Base-by-base conservation (phyloP, 2,329 filamentous ascomycete species). In the Pseudogymnoascus destructans region DNA sequence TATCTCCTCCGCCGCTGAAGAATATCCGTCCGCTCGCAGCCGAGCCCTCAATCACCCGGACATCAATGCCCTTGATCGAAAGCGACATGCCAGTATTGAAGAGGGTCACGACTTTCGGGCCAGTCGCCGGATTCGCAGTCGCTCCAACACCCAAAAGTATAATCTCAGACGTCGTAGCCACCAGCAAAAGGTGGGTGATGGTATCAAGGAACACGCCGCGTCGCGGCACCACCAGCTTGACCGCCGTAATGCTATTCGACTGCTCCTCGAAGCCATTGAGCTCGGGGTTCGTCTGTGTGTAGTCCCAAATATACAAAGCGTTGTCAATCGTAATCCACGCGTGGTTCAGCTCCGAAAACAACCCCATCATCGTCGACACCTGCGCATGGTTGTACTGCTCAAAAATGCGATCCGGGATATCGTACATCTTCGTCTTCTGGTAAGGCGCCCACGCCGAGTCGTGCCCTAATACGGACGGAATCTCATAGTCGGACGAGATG, bases 311-410 rank as follows among this genome's bases (percentile, higher is more conserved):
- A 70, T 96, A 98, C 46, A 98, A 77, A 62, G 89, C 88, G 73
- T 95, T 96, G 74, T 98, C 93, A 69, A 98, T 93, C 21, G 88
- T 83, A 58, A 95, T 87, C 87, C 91, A 98, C 27, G 92, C 93
- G 72, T 97, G 90, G 67, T 92, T 91, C 67, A 98, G 79, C 72
- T 95, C 88, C 15, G 93, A 88, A 71, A 98, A 97, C 32, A 98
- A 76, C 8, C 95, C 95, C 87, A 98, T 95, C 67, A 83, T 81
- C n/a, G 91, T 95, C 60, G 86, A 85, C 21, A 96, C 83, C 68
- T 95, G 85, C 59, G 88, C 87, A 57, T 82, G 78, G 66, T 98
- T 95, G 71, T 95, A 92, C 69, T 95, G 90, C 65, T 95, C 87
- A 68, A 97, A 92, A 57, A 98, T 87, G 66, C 84, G 82, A 64